A percentile compares a stretch with the other conserved stretches of the same genome.
Evolutionary conservation across 805 yeast genomes (phyloP).

Genomic region (Lachancea dasiensis): DNA sequence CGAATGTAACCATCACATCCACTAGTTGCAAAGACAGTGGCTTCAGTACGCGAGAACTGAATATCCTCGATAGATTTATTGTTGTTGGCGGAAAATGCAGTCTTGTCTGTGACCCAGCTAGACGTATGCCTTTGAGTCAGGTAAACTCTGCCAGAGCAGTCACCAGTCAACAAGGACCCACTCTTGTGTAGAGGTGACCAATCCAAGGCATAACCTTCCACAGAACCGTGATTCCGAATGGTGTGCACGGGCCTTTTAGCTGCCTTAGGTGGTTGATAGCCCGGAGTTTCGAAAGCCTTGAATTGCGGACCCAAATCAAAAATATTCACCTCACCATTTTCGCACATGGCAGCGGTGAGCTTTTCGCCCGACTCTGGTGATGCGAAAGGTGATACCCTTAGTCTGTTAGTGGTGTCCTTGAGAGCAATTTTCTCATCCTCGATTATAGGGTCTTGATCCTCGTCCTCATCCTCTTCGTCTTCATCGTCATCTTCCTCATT

Average conservation of each 20-base stretch:
- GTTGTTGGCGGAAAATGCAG: conserved; percentile 59
- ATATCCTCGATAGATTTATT: conserved; percentile 87
- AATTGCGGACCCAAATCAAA: conserved; percentile 76
- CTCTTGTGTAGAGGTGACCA: conserved; percentile 85
- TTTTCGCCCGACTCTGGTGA: conserved; percentile 57
- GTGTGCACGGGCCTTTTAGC: conserved; percentile 80
- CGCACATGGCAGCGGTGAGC: conserved; percentile 81
- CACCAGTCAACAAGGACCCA: conserved; percentile 86
- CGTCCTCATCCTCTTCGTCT: conserved; percentile 66
- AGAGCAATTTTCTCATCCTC: conserved; percentile 78
- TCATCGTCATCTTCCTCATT: conserved; percentile 71
- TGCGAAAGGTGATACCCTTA: conserved; percentile 78
- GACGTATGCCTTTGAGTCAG: conserved; percentile 70
- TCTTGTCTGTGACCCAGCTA: conserved; percentile 80
- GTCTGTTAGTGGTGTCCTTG: conserved; percentile 79
- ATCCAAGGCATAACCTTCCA: conserved; percentile 96
- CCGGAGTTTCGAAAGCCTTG: conserved; percentile 84
- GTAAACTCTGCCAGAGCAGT: conserved; percentile 75
- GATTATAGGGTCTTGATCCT: conserved; percentile 77
- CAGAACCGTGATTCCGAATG: conserved; percentile 77
- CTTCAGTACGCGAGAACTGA: conserved; percentile 92
- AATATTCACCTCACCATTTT: conserved; percentile 82
- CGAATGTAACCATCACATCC: conserved; percentile 89
- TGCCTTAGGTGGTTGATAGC: conserved; percentile 69
- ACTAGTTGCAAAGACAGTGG: conserved; percentile 90